phyloP scores from a whole-genome alignment of 2,329 filamentous ascomycete species.

The Nectriaceae sp. region DNA sequence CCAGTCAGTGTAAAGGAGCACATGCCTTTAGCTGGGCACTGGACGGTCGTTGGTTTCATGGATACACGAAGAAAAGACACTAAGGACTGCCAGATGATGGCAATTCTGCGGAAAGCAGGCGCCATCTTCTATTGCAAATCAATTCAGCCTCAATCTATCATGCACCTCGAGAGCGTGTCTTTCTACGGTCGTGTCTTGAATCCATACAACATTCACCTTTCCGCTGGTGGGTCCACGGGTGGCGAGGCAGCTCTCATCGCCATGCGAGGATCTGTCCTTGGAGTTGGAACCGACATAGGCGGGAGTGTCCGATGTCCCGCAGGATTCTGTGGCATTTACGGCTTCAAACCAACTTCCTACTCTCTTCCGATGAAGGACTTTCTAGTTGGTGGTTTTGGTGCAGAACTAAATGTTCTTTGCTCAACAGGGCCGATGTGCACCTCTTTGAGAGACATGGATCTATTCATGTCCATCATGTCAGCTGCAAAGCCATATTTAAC shows the following conservation, averaged over 20 bases:
- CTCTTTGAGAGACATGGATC: conserved; percentile 35
- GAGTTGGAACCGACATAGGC: conserved; percentile 41
- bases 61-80: conserved; percentile 50
- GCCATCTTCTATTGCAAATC: conserved; percentile 52
- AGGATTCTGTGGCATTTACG: conserved; percentile 31
- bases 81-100: conserved; percentile 57
- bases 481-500: conserved; percentile 27
- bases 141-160: conserved; percentile 61
- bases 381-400: conserved; percentile 18
- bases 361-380: conserved; percentile 30
- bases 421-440: conserved; percentile 37
- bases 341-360: conserved; percentile 22
- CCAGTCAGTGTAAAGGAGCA: conserved; percentile 46
- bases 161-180: conserved; percentile 58
- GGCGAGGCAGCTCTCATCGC: conserved; percentile 48
- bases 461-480: conserved; percentile 32
- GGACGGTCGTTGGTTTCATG: conserved; percentile 54
- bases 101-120: conserved; percentile 57
- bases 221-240: conserved; percentile 64
- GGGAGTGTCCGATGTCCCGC: conserved; percentile 35
- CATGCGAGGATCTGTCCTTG: conserved; percentile 39
- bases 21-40: conserved; percentile 55
- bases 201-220: conserved; percentile 58
- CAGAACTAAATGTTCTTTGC: conserved; percentile 37
- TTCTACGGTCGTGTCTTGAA: conserved; percentile 62